Evolutionary conservation across 345 rosid species (phyloP).

Genomic region (Luvunga scandens): DNA sequence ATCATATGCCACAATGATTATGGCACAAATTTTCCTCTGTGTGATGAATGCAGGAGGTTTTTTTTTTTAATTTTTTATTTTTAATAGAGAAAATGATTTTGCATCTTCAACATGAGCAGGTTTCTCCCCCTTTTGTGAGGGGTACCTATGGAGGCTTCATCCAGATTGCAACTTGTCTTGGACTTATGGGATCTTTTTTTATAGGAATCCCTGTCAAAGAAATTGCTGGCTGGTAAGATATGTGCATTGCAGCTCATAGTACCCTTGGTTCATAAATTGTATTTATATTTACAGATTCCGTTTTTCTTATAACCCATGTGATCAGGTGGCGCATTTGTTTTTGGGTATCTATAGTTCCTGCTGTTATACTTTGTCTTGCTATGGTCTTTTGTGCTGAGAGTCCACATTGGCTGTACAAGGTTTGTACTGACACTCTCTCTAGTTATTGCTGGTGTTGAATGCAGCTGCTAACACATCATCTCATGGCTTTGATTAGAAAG

Average conservation of each 20-base stretch:
- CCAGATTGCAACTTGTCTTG: constrained; percentile 95
- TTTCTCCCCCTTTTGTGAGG: constrained; percentile 92
- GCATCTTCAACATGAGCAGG: constrained; percentile 39
- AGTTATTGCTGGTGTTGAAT: background rate
- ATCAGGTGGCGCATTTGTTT: constrained; percentile 96
- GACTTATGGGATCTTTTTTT: constrained; percentile 79
- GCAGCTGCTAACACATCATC: constrained; percentile 2
- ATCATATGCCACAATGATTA: background rate
- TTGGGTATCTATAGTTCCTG: constrained; percentile 81
- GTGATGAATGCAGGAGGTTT: background rate
- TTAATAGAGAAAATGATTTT: constrained; percentile 7
- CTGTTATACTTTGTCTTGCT: constrained; percentile 69
- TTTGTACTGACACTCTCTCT: constrained; percentile 23
- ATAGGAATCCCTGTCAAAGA: constrained; percentile 85
- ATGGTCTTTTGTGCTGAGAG: constrained; percentile 84
- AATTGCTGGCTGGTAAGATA: constrained; percentile 71
- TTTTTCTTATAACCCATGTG: constrained; percentile 5
- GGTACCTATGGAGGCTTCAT: constrained; percentile 95
- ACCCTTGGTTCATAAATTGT: background rate
- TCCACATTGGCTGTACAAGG: constrained; percentile 96
- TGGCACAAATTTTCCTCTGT: background rate
- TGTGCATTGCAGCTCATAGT: background rate
- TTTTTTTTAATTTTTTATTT: background rate
- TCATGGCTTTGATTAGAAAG: constrained; percentile 55
- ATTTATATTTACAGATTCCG: background rate